Conservation (phyloP, 2,329 filamentous ascomycete genomes). For the Calonectria pauciramosa region DNA sequence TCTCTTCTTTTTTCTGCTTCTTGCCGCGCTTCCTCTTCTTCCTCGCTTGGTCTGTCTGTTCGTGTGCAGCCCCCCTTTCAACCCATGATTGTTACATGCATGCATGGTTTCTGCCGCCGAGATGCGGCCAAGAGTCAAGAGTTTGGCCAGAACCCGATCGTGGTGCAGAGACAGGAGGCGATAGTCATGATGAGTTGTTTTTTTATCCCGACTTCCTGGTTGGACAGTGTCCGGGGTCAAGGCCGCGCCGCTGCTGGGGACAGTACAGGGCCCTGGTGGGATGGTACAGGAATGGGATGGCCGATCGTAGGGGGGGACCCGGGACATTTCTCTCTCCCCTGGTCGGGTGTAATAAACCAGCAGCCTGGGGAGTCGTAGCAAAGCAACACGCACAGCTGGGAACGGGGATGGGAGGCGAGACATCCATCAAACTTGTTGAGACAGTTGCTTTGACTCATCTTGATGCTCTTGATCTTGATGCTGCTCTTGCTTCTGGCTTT, state of each 20-base stretch:
- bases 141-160: background rate
- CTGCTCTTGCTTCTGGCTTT: background rate
- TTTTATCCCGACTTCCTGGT: constrained; percentile 38
- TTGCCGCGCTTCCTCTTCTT: too few relatives aligned
- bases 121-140: background rate
- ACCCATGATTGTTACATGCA: background rate
- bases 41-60: background rate
- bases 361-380: background rate
- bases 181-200: constrained; percentile 31
- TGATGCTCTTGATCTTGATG: background rate
- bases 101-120: background rate
- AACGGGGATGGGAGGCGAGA: background rate
- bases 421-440: constrained; percentile 5
- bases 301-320: constrained; percentile 21
- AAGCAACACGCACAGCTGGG: background rate
- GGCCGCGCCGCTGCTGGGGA: constrained; percentile 2
- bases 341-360: constrained; percentile 11
- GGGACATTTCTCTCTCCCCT: constrained; percentile 4
- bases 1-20: too few relatives aligned
- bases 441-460: background rate
- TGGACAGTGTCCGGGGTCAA: constrained; percentile 30
- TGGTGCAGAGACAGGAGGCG: background rate
- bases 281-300: constrained; percentile 20
- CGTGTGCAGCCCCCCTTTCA: background rate
- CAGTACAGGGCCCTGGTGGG: background rate